Percentiles rank a stretch among this genome's conserved stretches.
Evolutionary conservation across 2,329 filamentous ascomycete genomes (phyloP).

Genomic region (Fusarium acutatum): DNA sequence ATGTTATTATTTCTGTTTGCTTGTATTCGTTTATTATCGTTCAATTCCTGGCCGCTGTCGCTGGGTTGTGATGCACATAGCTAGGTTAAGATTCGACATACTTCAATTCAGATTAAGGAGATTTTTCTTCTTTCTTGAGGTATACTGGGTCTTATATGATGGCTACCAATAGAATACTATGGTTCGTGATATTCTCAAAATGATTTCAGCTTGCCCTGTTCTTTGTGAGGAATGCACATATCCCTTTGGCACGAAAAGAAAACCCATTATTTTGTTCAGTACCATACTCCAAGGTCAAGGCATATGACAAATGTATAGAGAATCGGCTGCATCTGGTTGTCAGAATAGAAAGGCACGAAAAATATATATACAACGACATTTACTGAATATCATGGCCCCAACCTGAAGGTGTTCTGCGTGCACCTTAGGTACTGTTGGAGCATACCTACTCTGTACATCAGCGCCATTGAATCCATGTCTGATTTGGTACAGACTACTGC

Average conservation of each 20-base stretch:
- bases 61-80: background rate
- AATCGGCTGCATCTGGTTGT: background rate
- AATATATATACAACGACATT: background rate
- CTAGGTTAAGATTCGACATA: background rate
- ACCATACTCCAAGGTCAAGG: background rate
- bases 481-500: background rate
- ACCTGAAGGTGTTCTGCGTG: background rate
- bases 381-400: background rate
- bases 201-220: background rate
- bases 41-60: too few species aligned
- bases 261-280: background rate
- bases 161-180: background rate
- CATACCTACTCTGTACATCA: background rate
- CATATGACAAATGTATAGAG: background rate
- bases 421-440: background rate
- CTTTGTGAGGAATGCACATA: background rate
- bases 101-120: background rate
- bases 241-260: background rate
- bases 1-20: too few species aligned
- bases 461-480: constrained; percentile 1
- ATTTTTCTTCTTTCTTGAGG: background rate
- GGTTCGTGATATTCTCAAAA: background rate
- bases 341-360: background rate
- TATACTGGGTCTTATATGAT: background rate
- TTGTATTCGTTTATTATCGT: too few species aligned